Evolutionary conservation across 2,329 filamentous ascomycete genomes (phyloP).

Genomic region (Nothophoma quercina): DNA sequence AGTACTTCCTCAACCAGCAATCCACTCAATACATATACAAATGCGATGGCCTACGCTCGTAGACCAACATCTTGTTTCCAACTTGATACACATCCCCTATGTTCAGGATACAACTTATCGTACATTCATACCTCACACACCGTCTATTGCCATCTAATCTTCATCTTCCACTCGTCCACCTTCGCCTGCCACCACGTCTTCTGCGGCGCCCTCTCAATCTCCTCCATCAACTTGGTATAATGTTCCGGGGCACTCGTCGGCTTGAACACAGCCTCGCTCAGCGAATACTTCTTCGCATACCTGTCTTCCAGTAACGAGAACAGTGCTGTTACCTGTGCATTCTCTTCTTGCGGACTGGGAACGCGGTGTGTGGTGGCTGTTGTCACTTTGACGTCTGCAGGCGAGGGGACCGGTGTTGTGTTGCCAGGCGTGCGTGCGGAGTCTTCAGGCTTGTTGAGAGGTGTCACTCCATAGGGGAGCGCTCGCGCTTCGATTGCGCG

Average conservation of each 20-base stretch:
- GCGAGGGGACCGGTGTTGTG: conserved; percentile 13
- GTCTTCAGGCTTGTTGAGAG: conserved; percentile 31
- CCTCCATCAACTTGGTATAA: conserved; percentile 46
- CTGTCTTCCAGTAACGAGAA: conserved; percentile 67
- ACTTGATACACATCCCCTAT: no score
- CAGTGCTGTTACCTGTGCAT: conserved; percentile 63
- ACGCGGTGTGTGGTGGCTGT: conserved; percentile 15
- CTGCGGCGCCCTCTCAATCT: conserved; percentile 46
- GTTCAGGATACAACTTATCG: no score
- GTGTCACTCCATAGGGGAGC: conserved; percentile 34
- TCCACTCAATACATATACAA: background rate
- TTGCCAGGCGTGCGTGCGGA: conserved; percentile 3
- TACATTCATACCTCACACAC: background rate
- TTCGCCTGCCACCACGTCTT: conserved; percentile 47
- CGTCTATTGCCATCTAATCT: conserved; percentile 43
- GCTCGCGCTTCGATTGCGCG: conserved; percentile 53
- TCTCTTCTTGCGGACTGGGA: conserved; percentile 44
- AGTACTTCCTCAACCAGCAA: background rate
- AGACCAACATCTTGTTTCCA: no score
- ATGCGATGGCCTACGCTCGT: background rate
- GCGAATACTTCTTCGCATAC: conserved; percentile 55
- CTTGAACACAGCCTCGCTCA: conserved; percentile 38
- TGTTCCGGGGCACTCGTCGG: conserved; percentile 46
- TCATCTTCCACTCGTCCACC: conserved; percentile 49
- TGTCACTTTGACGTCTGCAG: conserved; percentile 14